A percentile compares a stretch with the other conserved stretches of the same genome.
Conservation (phyloP, 768 basidiomycete genomes). For the Naganishia vishniacii region DNA sequence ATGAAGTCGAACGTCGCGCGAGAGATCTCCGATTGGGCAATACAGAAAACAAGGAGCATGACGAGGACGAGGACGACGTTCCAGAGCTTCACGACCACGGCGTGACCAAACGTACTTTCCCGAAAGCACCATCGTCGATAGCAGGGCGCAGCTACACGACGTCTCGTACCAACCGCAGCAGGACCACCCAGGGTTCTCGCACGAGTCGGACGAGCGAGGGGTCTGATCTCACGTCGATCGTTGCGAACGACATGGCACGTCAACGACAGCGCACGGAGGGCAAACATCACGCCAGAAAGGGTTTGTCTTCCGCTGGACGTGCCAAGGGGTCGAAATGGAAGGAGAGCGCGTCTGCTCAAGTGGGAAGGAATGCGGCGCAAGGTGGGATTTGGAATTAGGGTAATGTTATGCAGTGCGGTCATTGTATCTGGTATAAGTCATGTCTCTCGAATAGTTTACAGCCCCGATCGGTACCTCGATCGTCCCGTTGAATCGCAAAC, state of each 20-base stretch:
- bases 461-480: too few species aligned
- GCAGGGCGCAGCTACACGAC: neutral
- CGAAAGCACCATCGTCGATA: conserved; percentile 15
- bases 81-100: conserved; percentile 33
- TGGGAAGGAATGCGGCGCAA: conserved; percentile 32
- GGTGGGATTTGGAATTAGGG: conserved; percentile 8
- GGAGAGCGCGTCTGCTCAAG: conserved; percentile 35
- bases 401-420: too few species aligned
- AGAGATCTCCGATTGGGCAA: conserved; percentile 33
- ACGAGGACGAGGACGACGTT: conserved; percentile 36
- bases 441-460: neutral
- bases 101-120: conserved; percentile 10
- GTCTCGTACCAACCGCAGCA: conserved; percentile 13
- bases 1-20: conserved; percentile 43
- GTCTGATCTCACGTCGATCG: conserved; percentile 20
- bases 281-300: conserved; percentile 32
- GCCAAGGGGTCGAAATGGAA: conserved; percentile 48
- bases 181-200: conserved; percentile 16
- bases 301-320: conserved; percentile 35
- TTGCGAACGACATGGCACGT: conserved; percentile 24
- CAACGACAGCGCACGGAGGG: conserved; percentile 33
- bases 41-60: conserved; percentile 33
- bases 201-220: conserved; percentile 19
- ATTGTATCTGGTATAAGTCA: conserved; percentile 12
- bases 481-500: too few species aligned